phyloP scores from a whole-genome alignment of 129 eudicot genomes.

The Heracleum sosnowskyi region DNA sequence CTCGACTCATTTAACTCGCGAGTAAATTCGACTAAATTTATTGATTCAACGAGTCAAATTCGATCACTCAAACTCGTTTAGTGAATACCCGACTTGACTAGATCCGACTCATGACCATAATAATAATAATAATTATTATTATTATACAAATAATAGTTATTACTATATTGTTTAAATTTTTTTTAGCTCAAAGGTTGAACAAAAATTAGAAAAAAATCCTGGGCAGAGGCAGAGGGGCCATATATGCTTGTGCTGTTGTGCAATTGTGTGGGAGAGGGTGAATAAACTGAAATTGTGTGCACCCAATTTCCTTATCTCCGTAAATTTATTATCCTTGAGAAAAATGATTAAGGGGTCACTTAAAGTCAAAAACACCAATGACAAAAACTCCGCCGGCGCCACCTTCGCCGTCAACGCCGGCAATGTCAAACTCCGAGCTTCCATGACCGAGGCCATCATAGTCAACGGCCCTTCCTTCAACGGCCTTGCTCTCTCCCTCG shows the following conservation, averaged over 20 bases:
- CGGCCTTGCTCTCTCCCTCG: constrained; percentile 69
- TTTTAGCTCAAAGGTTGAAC: too few species aligned
- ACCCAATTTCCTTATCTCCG: neutral
- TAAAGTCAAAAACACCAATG: constrained; percentile 57
- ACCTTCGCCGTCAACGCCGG: constrained; percentile 67
- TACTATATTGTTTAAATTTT: too few species aligned
- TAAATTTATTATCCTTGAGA: neutral
- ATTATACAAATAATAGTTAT: too few species aligned
- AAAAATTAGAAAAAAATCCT: too few species aligned
- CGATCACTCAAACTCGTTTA: too few species aligned
- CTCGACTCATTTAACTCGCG: too few species aligned
- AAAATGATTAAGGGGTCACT: constrained; percentile 64
- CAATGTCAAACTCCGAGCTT: constrained; percentile 77
- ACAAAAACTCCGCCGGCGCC: constrained; percentile 69
- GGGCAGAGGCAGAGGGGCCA: too few species aligned
- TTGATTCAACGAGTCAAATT: too few species aligned
- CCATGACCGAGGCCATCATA: constrained; percentile 71
- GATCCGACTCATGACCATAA: too few species aligned
- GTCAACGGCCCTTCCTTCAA: constrained; percentile 70
- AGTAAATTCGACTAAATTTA: too few species aligned
- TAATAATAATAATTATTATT: too few species aligned
- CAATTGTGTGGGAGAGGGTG: neutral
- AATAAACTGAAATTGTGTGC: neutral
- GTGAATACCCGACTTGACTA: too few species aligned
- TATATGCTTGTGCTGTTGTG: neutral